Evolutionary conservation across 2,329 filamentous ascomycete species (phyloP), one percentile per base, ranked within the genome.

Genomic region (Colletotrichum incanum): DNA sequence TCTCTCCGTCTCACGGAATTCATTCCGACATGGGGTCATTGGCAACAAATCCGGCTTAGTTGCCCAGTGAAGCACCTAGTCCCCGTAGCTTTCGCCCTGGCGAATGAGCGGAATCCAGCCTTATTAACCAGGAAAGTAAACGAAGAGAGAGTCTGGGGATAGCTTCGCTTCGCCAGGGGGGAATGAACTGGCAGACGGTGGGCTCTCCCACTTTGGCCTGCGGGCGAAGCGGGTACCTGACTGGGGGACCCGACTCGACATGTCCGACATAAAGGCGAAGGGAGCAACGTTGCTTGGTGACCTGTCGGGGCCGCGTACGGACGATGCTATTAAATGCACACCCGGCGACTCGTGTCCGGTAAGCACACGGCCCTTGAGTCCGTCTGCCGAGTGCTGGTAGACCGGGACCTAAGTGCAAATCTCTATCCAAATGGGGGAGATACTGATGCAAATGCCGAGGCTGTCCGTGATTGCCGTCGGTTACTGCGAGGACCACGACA

Each of bases 271-370:
- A 2, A 47, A 28, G 47, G 39, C 16, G 39, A 45, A 43, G 39
- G 55, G 59, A 31, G 41, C 54, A 71, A 71, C 67, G 67, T 67
- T 67, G 55, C 63, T 55, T 61, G 67, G 39, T 16, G n/a, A 37
- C 39, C 12, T 49, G 14, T 14, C 14, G 26, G 26, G 16, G 39
- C 23, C 34, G 56, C 23, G 18, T 39, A n/a, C 39, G 55, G 56
- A n/a, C 39, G 55, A 59, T 8, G 43, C 26, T 5, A 43, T 49
- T 61, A 43, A 26, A 20, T 55, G 39, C 39, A 61, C 63, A 9
- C 55, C 67, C 55, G 39, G 39, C 55, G 64, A 67, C 49, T 61
- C 67, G 56, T 61, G 63, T 50, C 7, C 39, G 14, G 31, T 20
- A 50, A n/a, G 31, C 56, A 31, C 26, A 39, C 14, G 12, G 34